phyloP scores from a whole-genome alignment of 148 eudicot genomes.

The Chenopodium berlandieri region DNA sequence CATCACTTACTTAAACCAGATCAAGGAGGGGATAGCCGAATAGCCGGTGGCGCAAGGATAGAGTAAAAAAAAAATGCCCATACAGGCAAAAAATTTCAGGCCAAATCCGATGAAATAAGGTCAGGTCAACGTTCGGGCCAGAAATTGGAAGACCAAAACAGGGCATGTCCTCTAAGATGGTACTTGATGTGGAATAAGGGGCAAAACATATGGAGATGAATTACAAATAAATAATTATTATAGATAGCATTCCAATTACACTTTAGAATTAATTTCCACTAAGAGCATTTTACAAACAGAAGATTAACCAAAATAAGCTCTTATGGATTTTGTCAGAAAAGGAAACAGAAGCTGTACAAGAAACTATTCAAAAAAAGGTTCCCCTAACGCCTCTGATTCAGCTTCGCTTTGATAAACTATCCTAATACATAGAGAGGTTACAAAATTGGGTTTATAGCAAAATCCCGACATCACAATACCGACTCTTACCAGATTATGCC shows the following conservation, averaged over 20 bases:
- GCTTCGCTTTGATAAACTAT: background rate
- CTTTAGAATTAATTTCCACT: background rate
- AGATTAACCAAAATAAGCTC: slow-evolving; percentile 19
- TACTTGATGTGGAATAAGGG: too few species aligned
- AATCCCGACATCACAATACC: background rate
- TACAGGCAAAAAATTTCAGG: too few species aligned
- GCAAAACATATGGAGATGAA: background rate
- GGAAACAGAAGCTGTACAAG: slow-evolving; percentile 25
- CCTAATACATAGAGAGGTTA: background rate
- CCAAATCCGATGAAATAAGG: too few species aligned
- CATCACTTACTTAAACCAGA: background rate
- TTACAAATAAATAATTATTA: background rate
- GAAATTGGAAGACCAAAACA: too few species aligned
- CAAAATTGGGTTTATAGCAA: slow-evolving; percentile 4
- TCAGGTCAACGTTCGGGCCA: too few species aligned
- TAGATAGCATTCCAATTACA: background rate
- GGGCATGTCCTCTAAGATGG: background rate
- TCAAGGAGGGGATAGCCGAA: too few species aligned
- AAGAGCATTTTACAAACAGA: slow-evolving; percentile 10
- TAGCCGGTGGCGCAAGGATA: too few species aligned
- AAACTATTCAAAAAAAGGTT: background rate
- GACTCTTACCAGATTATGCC: background rate
- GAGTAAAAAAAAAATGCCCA: too few species aligned
- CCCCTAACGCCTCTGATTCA: slow-evolving; percentile 1
- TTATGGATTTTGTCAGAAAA: slow-evolving; percentile 2